Percentiles rank a stretch among this genome's conserved stretches.
These are phyloP conservation scores for Austroboletus olivaceoglutinosus DNA, from an alignment of 1,284 basidiomycete genomes.

Conservation along the genomic window DNA sequence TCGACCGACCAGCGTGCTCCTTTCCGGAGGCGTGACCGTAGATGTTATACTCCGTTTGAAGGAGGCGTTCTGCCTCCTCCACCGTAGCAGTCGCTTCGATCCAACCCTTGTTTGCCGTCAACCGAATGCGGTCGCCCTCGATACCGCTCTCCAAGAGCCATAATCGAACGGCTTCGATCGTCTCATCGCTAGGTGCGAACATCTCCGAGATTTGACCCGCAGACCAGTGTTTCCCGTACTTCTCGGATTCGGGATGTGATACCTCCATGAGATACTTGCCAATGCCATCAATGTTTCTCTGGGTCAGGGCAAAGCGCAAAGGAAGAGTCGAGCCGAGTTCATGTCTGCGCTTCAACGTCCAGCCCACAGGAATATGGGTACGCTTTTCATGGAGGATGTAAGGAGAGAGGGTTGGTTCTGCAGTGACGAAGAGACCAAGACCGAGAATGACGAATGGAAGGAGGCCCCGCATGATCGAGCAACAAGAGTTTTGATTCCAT, in stretches of 20 bases:
- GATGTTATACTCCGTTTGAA: slow-evolving; percentile 27
- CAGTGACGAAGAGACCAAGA: slow-evolving; percentile 14
- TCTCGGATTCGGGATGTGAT: slow-evolving; percentile 41
- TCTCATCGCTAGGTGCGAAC: slow-evolving; percentile 40
- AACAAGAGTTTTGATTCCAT: background rate
- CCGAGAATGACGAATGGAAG: slow-evolving; percentile 14
- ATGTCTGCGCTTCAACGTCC: slow-evolving; percentile 31
- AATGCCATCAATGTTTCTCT: slow-evolving; percentile 40
- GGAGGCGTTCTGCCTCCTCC: slow-evolving; percentile 38
- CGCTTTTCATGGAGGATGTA: slow-evolving; percentile 35
- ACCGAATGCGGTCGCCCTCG: slow-evolving; percentile 27
- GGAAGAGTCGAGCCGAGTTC: slow-evolving; percentile 28
- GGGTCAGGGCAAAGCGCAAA: slow-evolving; percentile 41
- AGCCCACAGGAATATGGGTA: slow-evolving; percentile 31
- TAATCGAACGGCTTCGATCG: slow-evolving; percentile 34
- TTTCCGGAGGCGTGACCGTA: slow-evolving; percentile 40
- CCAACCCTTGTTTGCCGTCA: slow-evolving; percentile 41
- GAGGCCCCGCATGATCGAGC: slow-evolving; percentile 16
- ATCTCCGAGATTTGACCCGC: slow-evolving; percentile 35
- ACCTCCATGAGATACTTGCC: slow-evolving; percentile 41
- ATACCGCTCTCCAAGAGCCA: slow-evolving; percentile 43
- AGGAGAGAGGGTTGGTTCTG: slow-evolving; percentile 14
- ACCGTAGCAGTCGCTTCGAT: slow-evolving; percentile 40
- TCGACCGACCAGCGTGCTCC: slow-evolving; percentile 39
- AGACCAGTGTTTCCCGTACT: slow-evolving; percentile 46